Percentiles rank a stretch among this genome's conserved stretches.
Evolutionary conservation across 1,284 basidiomycete genomes (phyloP).

Genomic region (Sanghuangporus weigelae): DNA sequence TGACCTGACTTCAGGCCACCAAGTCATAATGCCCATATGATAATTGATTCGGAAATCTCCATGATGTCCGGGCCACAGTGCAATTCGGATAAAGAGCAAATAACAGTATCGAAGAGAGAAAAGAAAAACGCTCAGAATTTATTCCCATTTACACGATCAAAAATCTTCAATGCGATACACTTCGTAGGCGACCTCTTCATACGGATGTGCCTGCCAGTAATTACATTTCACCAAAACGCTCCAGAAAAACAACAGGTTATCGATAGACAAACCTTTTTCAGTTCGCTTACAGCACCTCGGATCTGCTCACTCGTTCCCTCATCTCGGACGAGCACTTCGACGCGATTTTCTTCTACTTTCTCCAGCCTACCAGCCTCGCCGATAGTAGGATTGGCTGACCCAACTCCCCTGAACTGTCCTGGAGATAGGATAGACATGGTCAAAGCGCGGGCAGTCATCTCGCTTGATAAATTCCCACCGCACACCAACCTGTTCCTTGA

Average conservation of each 20-base stretch:
- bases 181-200: conserved; percentile 54
- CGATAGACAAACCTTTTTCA: conserved; percentile 41
- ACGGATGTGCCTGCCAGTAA: conserved; percentile 44
- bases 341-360: conserved; percentile 47
- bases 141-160: conserved; percentile 22
- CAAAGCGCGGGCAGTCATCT: background rate
- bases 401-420: conserved; percentile 45
- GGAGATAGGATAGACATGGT: background rate
- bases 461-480: background rate
- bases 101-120: background rate
- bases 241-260: background rate
- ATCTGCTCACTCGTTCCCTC: conserved; percentile 33
- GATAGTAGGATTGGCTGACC: conserved; percentile 40
- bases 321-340: conserved; percentile 47
- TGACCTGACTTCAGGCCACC: too few relatives aligned
- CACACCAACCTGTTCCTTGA: conserved; percentile 39
- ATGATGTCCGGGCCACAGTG: too few relatives aligned
- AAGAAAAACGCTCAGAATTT: background rate
- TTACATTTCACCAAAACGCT: background rate
- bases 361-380: conserved; percentile 38
- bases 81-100: background rate
- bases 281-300: conserved; percentile 35
- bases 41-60: too few relatives aligned
- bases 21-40: too few relatives aligned
- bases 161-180: conserved; percentile 47